Evolutionary conservation across 331 rosid genomes (phyloP), one percentile per base, ranked within the genome.

Genomic region (Pyracantha coccinea): DNA sequence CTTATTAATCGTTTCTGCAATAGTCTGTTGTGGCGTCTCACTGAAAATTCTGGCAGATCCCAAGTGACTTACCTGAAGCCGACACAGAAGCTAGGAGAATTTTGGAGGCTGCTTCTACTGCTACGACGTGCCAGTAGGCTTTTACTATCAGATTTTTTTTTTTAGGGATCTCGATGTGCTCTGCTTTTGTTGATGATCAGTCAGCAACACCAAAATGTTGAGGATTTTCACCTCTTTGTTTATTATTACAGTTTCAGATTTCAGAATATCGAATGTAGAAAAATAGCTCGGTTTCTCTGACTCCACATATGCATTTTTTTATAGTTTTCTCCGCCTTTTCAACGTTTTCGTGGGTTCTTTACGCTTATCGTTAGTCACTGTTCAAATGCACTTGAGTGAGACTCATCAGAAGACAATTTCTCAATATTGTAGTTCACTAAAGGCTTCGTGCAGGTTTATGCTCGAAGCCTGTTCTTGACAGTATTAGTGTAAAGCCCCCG

Each of bases 1-100:
- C 47, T 73, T 52, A 23, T 15, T 35, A 41, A 23, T 5, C 20
- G 25, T 54, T 55, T 3, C 2, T 17, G 75, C 10, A 2, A 19
- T 41, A 15, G 50, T 29, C 44, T 71, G 31, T 62, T 15, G 27
- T 65, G 60, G 63, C 59, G 66, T 73, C 78, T 84, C 59, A 81
- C 31, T 41, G 66, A 4, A 33, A 29, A 53, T 28, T 66, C 72
- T 45, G 77, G 79, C 89, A 93, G 98, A 77, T 81, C 80, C 95
- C 98, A 1, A 76, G 83, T 29, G 95, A 90, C 64, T 77, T 93
- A 52, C 89, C 97, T 5, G 98, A 92, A 13, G 88, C 66, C 0
- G 74, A 28, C 79, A 85, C 96, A 28, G 96, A 89, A 69, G 96
- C 99, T 65, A 80, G 83, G 81, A 82, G 81, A 79, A 75, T 92